Evolutionary conservation across 257 asterid genomes (phyloP).

Genomic region (Verbascum thapsus): DNA sequence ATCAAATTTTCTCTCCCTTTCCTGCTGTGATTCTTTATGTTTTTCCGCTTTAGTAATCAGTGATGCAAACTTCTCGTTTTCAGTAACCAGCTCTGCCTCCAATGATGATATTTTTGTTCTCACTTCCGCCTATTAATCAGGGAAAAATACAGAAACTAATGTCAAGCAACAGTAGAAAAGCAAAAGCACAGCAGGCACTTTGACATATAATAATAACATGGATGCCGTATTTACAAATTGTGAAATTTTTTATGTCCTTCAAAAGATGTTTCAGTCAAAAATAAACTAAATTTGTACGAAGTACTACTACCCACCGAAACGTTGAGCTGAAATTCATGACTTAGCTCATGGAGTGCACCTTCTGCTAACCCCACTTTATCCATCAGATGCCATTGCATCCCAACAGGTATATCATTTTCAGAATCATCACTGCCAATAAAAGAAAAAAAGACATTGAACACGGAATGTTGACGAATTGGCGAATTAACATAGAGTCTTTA

Average conservation of each 20-base stretch:
- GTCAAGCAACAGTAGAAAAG: conserved; percentile 27
- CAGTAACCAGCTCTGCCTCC: conserved; percentile 55
- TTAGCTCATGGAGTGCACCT: conserved; percentile 67
- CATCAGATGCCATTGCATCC: conserved; percentile 56
- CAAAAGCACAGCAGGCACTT: conserved; percentile 1
- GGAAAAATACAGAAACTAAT: conserved; percentile 25
- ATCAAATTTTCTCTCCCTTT: conserved; percentile 67
- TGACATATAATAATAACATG: conserved; percentile 8
- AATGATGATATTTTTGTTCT: conserved; percentile 64
- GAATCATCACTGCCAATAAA: conserved; percentile 60
- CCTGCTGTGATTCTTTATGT: conserved; percentile 54
- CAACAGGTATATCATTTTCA: conserved; percentile 43
- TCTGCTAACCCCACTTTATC: conserved; percentile 62
- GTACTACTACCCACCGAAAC: conserved; percentile 54
- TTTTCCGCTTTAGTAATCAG: conserved; percentile 45
- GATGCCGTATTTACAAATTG: conserved; percentile 1
- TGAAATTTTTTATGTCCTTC: background rate
- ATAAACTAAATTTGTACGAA: conserved; percentile 2
- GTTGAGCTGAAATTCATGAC: conserved; percentile 54
- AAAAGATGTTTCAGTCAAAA: background rate
- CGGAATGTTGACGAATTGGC: no score
- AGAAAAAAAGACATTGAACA: conserved; percentile 13
- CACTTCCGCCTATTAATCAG: conserved; percentile 65
- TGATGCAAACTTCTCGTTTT: conserved; percentile 53
- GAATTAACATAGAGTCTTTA: no score